Evolutionary conservation across 305 asterid species (phyloP).

Genomic region (Euphrasia arctica): DNA sequence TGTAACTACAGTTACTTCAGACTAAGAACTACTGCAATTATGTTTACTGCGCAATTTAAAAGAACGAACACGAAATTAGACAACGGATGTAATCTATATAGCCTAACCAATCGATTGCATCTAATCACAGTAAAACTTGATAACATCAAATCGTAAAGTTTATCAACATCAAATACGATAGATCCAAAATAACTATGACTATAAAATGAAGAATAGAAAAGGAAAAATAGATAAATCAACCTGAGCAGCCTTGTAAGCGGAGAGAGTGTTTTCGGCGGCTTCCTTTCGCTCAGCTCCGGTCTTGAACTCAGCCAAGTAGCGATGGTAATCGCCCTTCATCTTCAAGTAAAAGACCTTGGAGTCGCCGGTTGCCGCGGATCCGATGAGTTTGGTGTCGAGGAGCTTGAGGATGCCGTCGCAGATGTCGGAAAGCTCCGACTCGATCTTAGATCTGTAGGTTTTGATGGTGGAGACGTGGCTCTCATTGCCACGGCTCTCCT

Average conservation of each 20-base stretch:
- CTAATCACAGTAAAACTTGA: not conserved
- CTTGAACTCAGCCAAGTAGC: conserved; percentile 85
- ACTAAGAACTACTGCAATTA: not conserved
- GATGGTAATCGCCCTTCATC: conserved; percentile 91
- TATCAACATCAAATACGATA: not conserved
- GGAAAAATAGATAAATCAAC: conserved; percentile 28
- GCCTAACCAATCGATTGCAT: not conserved
- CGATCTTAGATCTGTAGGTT: conserved; percentile 80
- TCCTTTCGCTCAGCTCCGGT: conserved; percentile 71
- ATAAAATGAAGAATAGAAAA: not conserved
- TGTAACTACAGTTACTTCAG: not conserved
- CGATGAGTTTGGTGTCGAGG: conserved; percentile 71
- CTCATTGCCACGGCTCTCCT: conserved; percentile 83
- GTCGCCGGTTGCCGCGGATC: conserved; percentile 57
- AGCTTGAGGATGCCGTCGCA: conserved; percentile 75
- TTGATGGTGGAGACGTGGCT: conserved; percentile 60
- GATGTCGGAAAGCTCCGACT: conserved; percentile 63
- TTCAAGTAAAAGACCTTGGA: conserved; percentile 89
- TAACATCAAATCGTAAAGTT: not conserved
- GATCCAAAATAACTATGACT: not conserved
- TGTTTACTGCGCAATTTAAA: not conserved
- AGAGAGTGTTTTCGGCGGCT: conserved; percentile 92
- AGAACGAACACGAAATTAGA: too few species aligned
- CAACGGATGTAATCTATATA: too few species aligned
- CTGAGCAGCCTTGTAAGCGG: conserved; percentile 88